Base-by-base conservation (phyloP, 257 asterid species). In the Nicotiana paniculata region DNA sequence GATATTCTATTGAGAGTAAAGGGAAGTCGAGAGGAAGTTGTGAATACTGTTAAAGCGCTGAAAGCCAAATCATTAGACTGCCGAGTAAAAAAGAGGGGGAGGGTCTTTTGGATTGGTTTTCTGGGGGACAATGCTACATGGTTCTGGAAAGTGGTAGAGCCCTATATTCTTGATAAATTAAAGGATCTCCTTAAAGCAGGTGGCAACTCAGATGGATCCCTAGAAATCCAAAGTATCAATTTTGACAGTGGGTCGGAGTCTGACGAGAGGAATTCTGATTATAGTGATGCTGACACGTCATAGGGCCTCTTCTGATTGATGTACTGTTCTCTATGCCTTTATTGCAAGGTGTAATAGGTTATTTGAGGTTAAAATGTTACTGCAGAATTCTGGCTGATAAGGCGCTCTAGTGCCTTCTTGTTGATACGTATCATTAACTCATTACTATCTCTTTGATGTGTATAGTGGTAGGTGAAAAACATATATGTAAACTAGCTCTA, bases 41-140 rank as follows among this genome's bases (percentile, higher is more conserved):
- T 35, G 84, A 89, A 89, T 81, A 84, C 94, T 81, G 88, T 90
- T 68, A 88, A 87, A 84, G 37, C 89, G 5, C 65, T 94, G 15
- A 90, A 90, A 89, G 84, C 82, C 4, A 92, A 84, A 59, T 89
- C 95, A 0, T 90, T 93, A 82, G 89, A 88, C 59, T 87, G 92
- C 81, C 88, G 81, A 58, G 93, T 94, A 35, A 94, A 88, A 79
- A 87, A 83, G 87, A 92, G 90, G 79, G 97, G 97, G 57, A 77
- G 82, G 13, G 87, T 79, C 28, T 93, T 90, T 65, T 96, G 98
- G 98, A 84, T 96, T 53, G 99, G 97, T 77, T 92, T 94, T 84
- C 89, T 94, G 77, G 98, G 98, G 81, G 62, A 77, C 59, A 89
- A 91, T 74, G 94, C 94, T 9, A 70, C 59, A 2, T 88, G 87